Conservation (phyloP, 202 grass and related monocot species). For the Panicum virgatum region DNA sequence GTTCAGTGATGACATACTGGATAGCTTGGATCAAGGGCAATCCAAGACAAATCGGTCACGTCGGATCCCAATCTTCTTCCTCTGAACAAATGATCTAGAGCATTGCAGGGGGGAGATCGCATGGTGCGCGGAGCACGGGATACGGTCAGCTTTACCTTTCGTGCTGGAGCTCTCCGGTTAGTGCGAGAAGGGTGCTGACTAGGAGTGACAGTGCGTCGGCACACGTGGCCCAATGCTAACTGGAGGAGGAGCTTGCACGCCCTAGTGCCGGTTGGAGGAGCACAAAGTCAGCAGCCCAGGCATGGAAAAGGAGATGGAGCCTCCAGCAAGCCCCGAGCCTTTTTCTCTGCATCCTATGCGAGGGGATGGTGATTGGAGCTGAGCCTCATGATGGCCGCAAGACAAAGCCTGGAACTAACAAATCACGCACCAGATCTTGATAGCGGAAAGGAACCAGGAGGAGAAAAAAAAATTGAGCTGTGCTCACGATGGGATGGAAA, state of each 20-base stretch:
- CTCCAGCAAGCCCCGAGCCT: neutral
- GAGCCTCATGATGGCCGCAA: slow-evolving; percentile 34
- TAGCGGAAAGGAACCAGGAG: neutral
- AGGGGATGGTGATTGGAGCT: slow-evolving; percentile 37
- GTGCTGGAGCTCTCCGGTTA: slow-evolving; percentile 23
- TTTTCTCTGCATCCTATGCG: slow-evolving; percentile 17
- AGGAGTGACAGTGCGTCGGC: slow-evolving; percentile 24
- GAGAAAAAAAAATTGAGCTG: slow-evolving; percentile 2
- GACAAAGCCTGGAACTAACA: slow-evolving; percentile 41
- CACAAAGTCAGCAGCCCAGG: slow-evolving; percentile 48
- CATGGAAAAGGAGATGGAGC: slow-evolving; percentile 5
- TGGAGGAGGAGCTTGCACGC: slow-evolving; percentile 40
- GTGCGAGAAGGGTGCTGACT: slow-evolving; percentile 35
- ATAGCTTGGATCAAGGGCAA: neutral
- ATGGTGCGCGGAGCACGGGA: slow-evolving; percentile 31
- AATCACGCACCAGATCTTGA: slow-evolving; percentile 55
- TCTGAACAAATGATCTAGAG: neutral
- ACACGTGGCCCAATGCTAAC: slow-evolving; percentile 54
- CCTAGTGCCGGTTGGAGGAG: slow-evolving; percentile 40
- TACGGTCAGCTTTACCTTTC: neutral
- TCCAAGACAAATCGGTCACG: neutral
- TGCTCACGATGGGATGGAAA: slow-evolving; percentile 20
- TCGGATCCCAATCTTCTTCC: neutral
- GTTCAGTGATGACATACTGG: neutral
- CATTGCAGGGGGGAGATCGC: neutral